Percentiles rank a stretch among this genome's conserved stretches.
Conservation (phyloP, 306 rosid species). For the Erythrophleum fordii region DNA sequence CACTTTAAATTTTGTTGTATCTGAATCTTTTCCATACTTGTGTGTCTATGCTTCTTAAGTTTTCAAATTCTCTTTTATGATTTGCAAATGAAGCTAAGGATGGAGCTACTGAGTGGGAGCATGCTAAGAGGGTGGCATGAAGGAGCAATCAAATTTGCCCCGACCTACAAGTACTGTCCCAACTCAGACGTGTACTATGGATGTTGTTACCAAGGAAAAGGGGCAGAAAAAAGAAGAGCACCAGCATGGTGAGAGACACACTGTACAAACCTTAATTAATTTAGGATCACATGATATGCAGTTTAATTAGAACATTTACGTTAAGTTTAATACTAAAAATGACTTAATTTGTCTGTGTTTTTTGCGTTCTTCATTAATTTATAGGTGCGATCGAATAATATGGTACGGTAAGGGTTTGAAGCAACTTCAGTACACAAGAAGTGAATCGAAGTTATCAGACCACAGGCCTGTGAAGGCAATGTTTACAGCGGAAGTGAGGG, state of each 20-base stretch:
- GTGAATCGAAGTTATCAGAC: conserved; percentile 76
- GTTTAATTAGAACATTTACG: neutral
- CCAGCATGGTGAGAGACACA: conserved; percentile 77
- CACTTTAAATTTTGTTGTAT: neutral
- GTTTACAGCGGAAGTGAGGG: conserved; percentile 58
- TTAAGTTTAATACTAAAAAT: neutral
- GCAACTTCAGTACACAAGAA: conserved; percentile 68
- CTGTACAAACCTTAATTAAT: too few relatives aligned
- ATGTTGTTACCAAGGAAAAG: conserved; percentile 47
- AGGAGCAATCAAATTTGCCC: conserved; percentile 75
- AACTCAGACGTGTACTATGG: conserved; percentile 81
- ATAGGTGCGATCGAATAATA: conserved; percentile 93
- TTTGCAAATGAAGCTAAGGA: conserved; percentile 64
- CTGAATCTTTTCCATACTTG: neutral
- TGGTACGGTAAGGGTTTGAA: conserved; percentile 73
- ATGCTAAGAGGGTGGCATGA: conserved; percentile 78
- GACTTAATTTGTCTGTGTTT: neutral
- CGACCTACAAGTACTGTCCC: conserved; percentile 84
- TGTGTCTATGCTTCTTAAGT: too few relatives aligned
- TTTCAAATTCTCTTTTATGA: conserved; percentile 3
- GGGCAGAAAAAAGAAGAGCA: conserved; percentile 62
- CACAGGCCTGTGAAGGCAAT: conserved; percentile 86
- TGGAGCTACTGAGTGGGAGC: conserved; percentile 65
- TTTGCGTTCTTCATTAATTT: neutral
- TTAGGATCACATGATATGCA: too few relatives aligned